A percentile compares a stretch with the other conserved stretches of the same genome.
Evolutionary conservation across 2,329 filamentous ascomycete species (phyloP).

Genomic region (Fusarium paranaense): DNA sequence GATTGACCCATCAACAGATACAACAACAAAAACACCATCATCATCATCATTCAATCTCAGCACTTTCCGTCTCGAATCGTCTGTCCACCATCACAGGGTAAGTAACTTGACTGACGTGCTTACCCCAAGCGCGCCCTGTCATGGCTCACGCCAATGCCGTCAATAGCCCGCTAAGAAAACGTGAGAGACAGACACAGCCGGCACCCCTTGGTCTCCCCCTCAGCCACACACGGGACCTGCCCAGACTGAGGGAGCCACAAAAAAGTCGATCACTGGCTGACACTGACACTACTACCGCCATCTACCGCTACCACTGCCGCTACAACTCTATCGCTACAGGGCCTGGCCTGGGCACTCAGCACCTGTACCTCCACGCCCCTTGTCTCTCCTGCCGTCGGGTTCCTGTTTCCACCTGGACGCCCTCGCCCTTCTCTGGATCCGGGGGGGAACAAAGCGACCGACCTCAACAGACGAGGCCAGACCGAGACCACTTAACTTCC

Average conservation of each 20-base stretch:
- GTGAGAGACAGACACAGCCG: not conserved
- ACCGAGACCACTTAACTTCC: not conserved
- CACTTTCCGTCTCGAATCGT: not conserved
- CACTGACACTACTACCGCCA: not conserved
- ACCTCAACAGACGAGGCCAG: constrained; percentile 5
- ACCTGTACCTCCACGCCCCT: not conserved
- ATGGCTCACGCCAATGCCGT: constrained; percentile 4
- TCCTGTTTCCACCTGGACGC: not conserved
- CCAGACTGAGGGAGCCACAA: not conserved
- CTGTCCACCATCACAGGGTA: not conserved
- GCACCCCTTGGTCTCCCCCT: not conserved
- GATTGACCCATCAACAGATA: not conserved
- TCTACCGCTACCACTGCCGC: not conserved
- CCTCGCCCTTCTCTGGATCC: not conserved
- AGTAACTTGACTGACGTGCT: not conserved
- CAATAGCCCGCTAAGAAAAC: constrained; percentile 6
- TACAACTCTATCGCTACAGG: not conserved
- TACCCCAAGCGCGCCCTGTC: not conserved
- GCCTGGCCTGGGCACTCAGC: not conserved
- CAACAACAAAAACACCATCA: not conserved
- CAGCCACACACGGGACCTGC: constrained; percentile 3
- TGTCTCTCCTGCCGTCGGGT: not conserved
- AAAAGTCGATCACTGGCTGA: not conserved
- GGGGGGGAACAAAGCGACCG: constrained; percentile 6
- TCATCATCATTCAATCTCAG: not conserved